Evolutionary conservation across 495 filamentous ascomycete species (phyloP), one percentile per base, ranked within the genome.

Genomic region (Xylaria palmicola): DNA sequence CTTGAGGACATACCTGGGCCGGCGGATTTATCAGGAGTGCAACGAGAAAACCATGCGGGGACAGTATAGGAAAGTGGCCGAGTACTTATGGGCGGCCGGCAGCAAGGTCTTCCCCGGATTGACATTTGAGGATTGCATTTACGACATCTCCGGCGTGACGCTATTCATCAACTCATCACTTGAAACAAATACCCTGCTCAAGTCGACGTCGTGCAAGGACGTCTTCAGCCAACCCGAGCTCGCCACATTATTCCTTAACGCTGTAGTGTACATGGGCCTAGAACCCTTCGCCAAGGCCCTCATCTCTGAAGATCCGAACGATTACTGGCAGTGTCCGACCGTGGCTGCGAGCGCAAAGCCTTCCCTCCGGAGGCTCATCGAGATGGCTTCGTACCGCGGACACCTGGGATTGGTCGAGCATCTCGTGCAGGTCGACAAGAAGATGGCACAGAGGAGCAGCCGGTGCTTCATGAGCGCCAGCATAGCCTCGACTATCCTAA

Each of bases 231-330:
- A 55, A n/a, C 59, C 59, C 9, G 39, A 61, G 40, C 59, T 61
- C 12, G 48, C 59, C 20, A 61, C 59, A 5, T 48, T 61, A 55
- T 61, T 61, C 22, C 59, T 61, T 41, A 61, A 61, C 29, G 59
- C 59, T 41, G 39, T 55, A 22, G 59, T 61, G 5, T 61, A 61
- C 9, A 61, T 55, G 59, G 59, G 59, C 4, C 37, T 61, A 0
- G 59, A 61, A 22, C 59, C 59, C 29, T 61, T 61, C 24, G 59
- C 59, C 40, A 61, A 55, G 59, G 59, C 59, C 15, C 59, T 61
- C 50, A 48, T 61, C 19, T 53, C 59, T 3, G 59, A 61, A 47
- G 59, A 61, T 22, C 7, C 59, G 10, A 48, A 61, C 7, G 59
- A 61, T 3, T 61, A 61, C 41, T 61, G 59, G 59, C 59, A 61